Evolutionary conservation across 805 yeast genomes (phyloP).

Genomic region (Wickerhamomyces subpelliculosus): DNA sequence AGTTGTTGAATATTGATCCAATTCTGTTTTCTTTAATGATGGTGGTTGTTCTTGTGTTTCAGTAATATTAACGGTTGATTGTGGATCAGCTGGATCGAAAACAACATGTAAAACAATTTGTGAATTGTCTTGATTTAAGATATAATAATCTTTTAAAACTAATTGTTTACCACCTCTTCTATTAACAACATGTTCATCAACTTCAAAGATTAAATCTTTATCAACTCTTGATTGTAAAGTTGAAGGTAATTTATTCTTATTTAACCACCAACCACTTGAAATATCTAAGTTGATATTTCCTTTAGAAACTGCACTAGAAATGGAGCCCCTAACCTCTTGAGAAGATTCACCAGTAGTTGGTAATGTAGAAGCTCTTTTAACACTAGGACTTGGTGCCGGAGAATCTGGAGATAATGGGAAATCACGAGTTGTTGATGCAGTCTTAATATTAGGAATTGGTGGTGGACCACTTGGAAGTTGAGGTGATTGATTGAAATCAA

Average conservation of each 20-base stretch:
- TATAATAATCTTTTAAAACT: slow-evolving; percentile 57
- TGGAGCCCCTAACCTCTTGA: not conserved
- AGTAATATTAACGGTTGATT: slow-evolving; percentile 33
- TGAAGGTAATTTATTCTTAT: slow-evolving; percentile 47
- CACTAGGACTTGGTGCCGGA: not conserved
- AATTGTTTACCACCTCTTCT: slow-evolving; percentile 50
- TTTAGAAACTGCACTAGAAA: slow-evolving; percentile 4
- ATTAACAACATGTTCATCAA: slow-evolving; percentile 46
- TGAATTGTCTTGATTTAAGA: slow-evolving; percentile 67
- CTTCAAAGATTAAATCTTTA: slow-evolving; percentile 52
- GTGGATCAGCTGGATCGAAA: slow-evolving; percentile 50
- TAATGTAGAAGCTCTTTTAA: slow-evolving; percentile 1
- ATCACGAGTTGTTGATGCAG: not conserved
- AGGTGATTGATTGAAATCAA: slow-evolving; percentile 1
- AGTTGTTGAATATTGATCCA: slow-evolving; percentile 41
- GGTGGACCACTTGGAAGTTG: not conserved
- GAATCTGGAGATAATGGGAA: not conserved
- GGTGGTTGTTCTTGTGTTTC: slow-evolving; percentile 37
- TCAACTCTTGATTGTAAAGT: slow-evolving; percentile 33
- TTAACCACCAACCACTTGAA: slow-evolving; percentile 61
- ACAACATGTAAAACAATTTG: slow-evolving; percentile 54
- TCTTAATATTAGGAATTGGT: not conserved
- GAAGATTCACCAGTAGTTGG: not conserved
- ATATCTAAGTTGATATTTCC: slow-evolving; percentile 28
- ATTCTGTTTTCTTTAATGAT: slow-evolving; percentile 34